Percentiles rank a stretch among this genome's conserved stretches.
Conservation (phyloP, 2,329 filamentous ascomycete species). For the Xylaria sp. region DNA sequence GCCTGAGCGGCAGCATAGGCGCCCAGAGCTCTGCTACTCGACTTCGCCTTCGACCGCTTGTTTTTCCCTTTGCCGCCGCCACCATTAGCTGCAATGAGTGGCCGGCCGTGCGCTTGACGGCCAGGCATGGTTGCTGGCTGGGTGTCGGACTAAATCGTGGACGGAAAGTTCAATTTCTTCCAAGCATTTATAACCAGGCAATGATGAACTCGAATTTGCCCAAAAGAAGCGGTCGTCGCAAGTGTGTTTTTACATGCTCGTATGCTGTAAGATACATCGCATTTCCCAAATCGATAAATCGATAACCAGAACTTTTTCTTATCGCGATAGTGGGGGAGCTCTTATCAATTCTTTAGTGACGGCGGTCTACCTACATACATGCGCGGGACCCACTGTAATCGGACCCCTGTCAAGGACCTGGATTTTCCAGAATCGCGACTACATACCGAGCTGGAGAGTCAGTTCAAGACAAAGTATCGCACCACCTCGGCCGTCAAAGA, state of each 20-base stretch:
- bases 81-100: constrained; percentile 52
- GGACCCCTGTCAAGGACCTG: constrained; percentile 16
- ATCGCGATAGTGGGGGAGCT: constrained; percentile 40
- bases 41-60: constrained; percentile 58
- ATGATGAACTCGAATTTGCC: neutral
- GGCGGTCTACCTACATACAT: constrained; percentile 21
- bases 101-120: constrained; percentile 67
- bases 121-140: constrained; percentile 56
- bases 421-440: constrained; percentile 30
- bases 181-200: neutral
- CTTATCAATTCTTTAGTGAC: constrained; percentile 21
- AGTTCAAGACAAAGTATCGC: neutral
- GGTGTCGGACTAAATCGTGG: neutral
- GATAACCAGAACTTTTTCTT: constrained; percentile 42
- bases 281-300: constrained; percentile 8
- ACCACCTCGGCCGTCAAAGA: neutral
- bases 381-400: constrained; percentile 15
- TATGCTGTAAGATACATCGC: constrained; percentile 1
- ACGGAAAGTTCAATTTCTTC: neutral
- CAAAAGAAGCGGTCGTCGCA: neutral
- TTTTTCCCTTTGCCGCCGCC: constrained; percentile 49
- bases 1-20: constrained; percentile 68
- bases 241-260: neutral
- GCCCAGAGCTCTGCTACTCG: constrained; percentile 63
- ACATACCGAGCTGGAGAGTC: neutral